Conservation (phyloP, 768 basidiomycete genomes). For the Agaricus bisporus region DNA sequence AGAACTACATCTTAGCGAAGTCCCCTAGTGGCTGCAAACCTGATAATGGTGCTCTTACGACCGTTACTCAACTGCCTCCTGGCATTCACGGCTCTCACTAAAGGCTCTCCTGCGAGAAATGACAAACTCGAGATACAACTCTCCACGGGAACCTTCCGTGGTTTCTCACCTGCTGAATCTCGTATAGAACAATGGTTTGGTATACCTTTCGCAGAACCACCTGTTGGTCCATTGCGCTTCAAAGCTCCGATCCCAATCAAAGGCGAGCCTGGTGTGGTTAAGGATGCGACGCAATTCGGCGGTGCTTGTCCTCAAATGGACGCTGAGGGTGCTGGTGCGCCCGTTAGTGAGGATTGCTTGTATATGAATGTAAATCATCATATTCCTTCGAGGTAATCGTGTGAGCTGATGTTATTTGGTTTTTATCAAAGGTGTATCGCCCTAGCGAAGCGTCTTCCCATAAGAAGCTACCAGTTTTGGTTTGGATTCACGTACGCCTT, state of each 20-base stretch:
- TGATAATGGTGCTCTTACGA: too few relatives aligned
- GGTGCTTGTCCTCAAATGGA: slow-evolving; percentile 50
- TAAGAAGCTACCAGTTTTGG: too few relatives aligned
- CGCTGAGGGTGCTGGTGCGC: slow-evolving; percentile 13
- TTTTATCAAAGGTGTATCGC: too few relatives aligned
- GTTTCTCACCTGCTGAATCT: slow-evolving; percentile 30
- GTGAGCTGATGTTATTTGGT: too few relatives aligned
- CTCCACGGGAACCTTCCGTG: slow-evolving; percentile 41
- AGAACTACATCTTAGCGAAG: too few relatives aligned
- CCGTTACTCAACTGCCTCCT: too few relatives aligned
- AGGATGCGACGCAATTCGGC: slow-evolving; percentile 43
- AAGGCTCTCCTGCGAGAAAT: slow-evolving; percentile 9
- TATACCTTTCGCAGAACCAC: slow-evolving; percentile 54
- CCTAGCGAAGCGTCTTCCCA: too few relatives aligned
- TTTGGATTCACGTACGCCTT: slow-evolving; percentile 29
- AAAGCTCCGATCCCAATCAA: slow-evolving; percentile 44
- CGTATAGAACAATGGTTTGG: slow-evolving; percentile 55
- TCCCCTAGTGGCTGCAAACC: too few relatives aligned
- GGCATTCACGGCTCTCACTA: background rate
- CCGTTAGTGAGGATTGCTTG: slow-evolving; percentile 49
- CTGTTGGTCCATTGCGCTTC: slow-evolving; percentile 50
- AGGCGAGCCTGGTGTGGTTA: slow-evolving; percentile 21
- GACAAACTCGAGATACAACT: slow-evolving; percentile 31
- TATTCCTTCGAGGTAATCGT: too few relatives aligned
- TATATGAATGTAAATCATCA: slow-evolving; percentile 37